Evolutionary conservation across 2,329 filamentous ascomycete genomes (phyloP).

Genomic region (Camillea tinctor): DNA sequence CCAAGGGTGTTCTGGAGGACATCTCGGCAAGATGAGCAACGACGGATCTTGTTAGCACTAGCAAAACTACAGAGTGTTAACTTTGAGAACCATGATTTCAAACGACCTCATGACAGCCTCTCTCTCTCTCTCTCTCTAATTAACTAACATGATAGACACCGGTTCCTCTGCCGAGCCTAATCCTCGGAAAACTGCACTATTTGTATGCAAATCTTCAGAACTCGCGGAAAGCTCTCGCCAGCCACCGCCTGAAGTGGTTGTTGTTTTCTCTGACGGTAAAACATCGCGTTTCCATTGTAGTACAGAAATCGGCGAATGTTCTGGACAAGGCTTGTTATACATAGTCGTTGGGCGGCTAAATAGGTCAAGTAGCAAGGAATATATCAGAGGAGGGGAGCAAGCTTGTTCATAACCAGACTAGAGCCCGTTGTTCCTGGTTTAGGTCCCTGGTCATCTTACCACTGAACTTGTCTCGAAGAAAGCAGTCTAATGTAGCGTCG

Average conservation of each 20-base stretch:
- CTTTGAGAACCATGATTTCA: background rate
- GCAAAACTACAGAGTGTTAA: constrained; percentile 27
- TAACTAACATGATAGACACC: background rate
- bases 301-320: background rate
- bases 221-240: background rate
- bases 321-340: background rate
- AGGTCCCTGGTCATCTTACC: no score
- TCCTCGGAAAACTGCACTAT: background rate
- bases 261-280: background rate
- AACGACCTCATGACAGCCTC: no score
- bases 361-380: background rate
- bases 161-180: background rate
- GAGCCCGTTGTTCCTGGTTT: no score
- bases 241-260: background rate
- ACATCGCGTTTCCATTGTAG: background rate
- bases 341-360: background rate
- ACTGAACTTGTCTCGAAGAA: no score
- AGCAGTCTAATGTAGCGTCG: no score
- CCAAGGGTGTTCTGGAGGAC: constrained; percentile 24
- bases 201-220: background rate
- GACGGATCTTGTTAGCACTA: constrained; percentile 30
- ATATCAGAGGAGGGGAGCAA: background rate
- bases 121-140: no score
- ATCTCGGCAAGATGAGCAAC: constrained; percentile 26
- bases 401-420: background rate